Evolutionary conservation across 805 yeast species (phyloP).

Genomic region (Tetrapisispora taiwanensis): DNA sequence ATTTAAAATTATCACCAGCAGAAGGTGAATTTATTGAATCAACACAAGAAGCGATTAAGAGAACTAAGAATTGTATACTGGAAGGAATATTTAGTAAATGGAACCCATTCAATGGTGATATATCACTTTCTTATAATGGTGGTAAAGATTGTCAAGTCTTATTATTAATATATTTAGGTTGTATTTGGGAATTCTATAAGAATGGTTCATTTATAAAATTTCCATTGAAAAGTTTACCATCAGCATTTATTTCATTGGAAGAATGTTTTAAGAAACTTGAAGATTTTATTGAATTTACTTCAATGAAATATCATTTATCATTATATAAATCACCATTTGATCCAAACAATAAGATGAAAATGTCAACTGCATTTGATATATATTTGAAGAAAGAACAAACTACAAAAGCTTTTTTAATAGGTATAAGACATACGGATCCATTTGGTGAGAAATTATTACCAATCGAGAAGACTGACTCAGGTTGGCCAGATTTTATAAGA

Average conservation of each 20-base stretch:
- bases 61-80: slow-evolving; percentile 16
- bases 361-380: slow-evolving; percentile 60
- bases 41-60: slow-evolving; percentile 23
- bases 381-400: slow-evolving; percentile 45
- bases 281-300: slow-evolving; percentile 50
- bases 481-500: slow-evolving; percentile 84
- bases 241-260: slow-evolving; percentile 70
- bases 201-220: slow-evolving; percentile 3
- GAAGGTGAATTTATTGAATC: slow-evolving; percentile 11
- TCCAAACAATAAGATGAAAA: slow-evolving; percentile 21
- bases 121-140: slow-evolving; percentile 85
- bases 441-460: slow-evolving; percentile 49
- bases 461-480: slow-evolving; percentile 70
- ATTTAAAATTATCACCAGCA: slow-evolving; percentile 10
- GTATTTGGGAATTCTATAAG: slow-evolving; percentile 28
- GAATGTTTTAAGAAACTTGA: slow-evolving; percentile 63
- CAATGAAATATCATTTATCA: slow-evolving; percentile 43
- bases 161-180: slow-evolving; percentile 61
- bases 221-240: slow-evolving; percentile 25
- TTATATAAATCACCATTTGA: slow-evolving; percentile 30
- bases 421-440: slow-evolving; percentile 84
- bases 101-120: slow-evolving; percentile 33
- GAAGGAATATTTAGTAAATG: slow-evolving; percentile 22
- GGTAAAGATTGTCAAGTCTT: slow-evolving; percentile 95
- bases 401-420: slow-evolving; percentile 72